Evolutionary conservation across 2,329 filamentous ascomycete species (phyloP), one percentile per base, ranked within the genome.

Genomic region (Aureobasidium sp.): DNA sequence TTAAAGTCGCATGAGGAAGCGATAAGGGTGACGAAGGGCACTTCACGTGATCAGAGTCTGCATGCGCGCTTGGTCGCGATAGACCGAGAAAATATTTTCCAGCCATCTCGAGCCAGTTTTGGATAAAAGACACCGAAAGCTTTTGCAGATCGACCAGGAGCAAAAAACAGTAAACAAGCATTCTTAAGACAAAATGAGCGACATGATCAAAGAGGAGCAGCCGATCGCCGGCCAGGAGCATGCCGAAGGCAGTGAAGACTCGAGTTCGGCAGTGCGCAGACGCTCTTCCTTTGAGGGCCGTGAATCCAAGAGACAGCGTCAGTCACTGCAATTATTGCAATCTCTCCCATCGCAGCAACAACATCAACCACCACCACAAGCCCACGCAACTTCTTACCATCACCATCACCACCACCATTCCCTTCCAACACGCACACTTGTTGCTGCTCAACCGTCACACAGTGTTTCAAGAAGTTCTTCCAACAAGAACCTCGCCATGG

Each of bases 271-370:
- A 59, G 45, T 57, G 21, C 61, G 62, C 58, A 58, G 61, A 30
- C 54, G 59, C 45, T 59, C 49, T 44, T 54, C 61, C 16, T 50
- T 59, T 25, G 58, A 61, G 45, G 63, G 55, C 30, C 57, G 61
- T 39, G 62, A 63, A 39, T 50, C 61, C 29, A 64, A 66, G 59
- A 63, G 63, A 55, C 64, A 66, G 47, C 55, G 64, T 66, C 36
- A 63, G 64, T 66, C 55, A 29, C 50, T 25, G 41, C 58, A 51
- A 36, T 53, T 55, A 36, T 53, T 55, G 45, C 45, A 48, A 48
- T 14, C 34, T 36, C 30, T 44, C 47, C 58, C 58, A 42, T 42
- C 50, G 50, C 50, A 54, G 50, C 50, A 54, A 54, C 50, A 42
- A 30, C 37, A 30, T 2, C 50, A 50, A 29, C 50, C 25, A 39